phyloP scores from a whole-genome alignment of 139 green algal species.

The Deuterostichococcus epilithicus region DNA sequence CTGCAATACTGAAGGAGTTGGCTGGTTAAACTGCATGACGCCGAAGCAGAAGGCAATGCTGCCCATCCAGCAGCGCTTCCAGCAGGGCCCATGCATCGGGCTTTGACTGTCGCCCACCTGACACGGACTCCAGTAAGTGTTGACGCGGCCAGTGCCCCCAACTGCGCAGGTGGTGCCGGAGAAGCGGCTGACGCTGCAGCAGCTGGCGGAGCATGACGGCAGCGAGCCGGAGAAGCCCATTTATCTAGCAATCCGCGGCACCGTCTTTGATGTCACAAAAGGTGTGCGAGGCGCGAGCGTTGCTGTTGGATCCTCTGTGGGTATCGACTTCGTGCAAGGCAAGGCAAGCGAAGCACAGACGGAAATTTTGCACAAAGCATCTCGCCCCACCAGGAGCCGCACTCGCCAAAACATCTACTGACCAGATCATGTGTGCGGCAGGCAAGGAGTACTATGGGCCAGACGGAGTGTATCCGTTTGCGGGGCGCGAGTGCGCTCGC shows the following conservation, averaged over 20 bases:
- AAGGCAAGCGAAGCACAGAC: too few species aligned
- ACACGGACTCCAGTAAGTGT: too few species aligned
- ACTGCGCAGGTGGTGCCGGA: slow-evolving; percentile 61
- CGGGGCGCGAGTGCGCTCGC: slow-evolving; percentile 68
- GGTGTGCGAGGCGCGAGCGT: slow-evolving; percentile 14
- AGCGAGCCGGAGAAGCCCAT: slow-evolving; percentile 52
- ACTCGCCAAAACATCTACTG: too few species aligned
- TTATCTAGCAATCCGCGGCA: slow-evolving; percentile 64
- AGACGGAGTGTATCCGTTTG: slow-evolving; percentile 82
- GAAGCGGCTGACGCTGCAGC: slow-evolving; percentile 44
- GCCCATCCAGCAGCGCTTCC: not conserved
- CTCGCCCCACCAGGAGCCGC: too few species aligned
- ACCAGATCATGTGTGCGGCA: slow-evolving; percentile 16
- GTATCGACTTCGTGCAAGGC: too few species aligned
- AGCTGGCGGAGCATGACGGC: slow-evolving; percentile 67
- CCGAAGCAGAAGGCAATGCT: not conserved
- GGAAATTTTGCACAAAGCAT: too few species aligned
- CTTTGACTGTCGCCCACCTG: too few species aligned
- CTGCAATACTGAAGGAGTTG: too few species aligned
- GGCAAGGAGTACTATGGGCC: slow-evolving; percentile 76
- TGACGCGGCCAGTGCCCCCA: too few species aligned
- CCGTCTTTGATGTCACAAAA: slow-evolving; percentile 70
- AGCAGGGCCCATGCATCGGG: too few species aligned
- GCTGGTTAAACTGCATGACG: too few species aligned
- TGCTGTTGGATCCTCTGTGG: not conserved